Conservation (phyloP, 805 yeast genomes). For the Saccharomyces kudriavzevii region DNA sequence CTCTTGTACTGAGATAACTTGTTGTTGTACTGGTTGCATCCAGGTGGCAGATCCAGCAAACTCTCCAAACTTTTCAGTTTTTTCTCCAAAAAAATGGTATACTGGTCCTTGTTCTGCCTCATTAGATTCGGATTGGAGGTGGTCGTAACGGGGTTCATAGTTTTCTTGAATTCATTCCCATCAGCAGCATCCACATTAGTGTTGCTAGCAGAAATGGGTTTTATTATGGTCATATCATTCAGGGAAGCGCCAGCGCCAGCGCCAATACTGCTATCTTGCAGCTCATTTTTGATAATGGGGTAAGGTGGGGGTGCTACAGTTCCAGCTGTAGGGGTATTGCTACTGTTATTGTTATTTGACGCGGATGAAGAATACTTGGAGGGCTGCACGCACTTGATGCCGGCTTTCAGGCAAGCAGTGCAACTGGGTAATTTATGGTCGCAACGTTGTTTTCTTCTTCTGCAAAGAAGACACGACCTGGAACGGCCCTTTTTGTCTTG, state of each 20-base stretch:
- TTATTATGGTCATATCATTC: background rate
- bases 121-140: background rate
- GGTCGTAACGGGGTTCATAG: background rate
- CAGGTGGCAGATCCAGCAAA: conserved; percentile 28
- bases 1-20: conserved; percentile 32
- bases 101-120: conserved; percentile 40
- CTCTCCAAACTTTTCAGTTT: conserved; percentile 46
- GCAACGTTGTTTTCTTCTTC: conserved; percentile 54
- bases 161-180: background rate
- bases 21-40: conserved; percentile 24
- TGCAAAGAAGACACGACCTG: conserved; percentile 49
- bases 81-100: conserved; percentile 48
- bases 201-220: background rate
- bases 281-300: background rate
- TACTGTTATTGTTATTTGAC: background rate
- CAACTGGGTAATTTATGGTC: conserved; percentile 59
- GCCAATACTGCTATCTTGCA: background rate
- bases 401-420: conserved; percentile 58
- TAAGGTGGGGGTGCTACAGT: background rate
- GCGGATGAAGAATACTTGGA: conserved; percentile 37
- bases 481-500: conserved; percentile 48
- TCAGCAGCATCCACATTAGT: background rate
- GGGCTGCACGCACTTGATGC: conserved; percentile 55
- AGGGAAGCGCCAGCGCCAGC: background rate
- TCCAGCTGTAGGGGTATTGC: background rate